Evolutionary conservation across 768 basidiomycete species (phyloP).

Genomic region (Suillus plorans): DNA sequence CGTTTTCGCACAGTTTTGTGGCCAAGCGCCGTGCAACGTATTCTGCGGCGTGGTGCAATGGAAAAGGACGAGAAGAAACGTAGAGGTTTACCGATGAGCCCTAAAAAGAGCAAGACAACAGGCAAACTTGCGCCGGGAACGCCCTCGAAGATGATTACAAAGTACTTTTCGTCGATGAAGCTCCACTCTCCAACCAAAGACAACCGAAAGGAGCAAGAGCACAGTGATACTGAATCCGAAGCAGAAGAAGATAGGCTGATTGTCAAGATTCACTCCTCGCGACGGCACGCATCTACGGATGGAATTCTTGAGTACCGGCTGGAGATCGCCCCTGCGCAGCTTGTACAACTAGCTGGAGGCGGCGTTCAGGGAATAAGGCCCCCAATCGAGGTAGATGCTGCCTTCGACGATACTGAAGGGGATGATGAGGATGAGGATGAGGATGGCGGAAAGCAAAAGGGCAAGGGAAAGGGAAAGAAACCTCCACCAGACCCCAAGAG

Average conservation of each 20-base stretch:
- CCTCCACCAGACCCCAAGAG: conserved; percentile 47
- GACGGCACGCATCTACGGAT: conserved; percentile 73
- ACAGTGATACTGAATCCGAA: conserved; percentile 10
- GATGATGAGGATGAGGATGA: conserved; percentile 45
- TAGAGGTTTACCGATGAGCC: conserved; percentile 35
- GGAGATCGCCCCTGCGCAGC: conserved; percentile 65
- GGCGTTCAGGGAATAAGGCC: conserved; percentile 66
- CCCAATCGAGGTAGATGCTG: conserved; percentile 41
- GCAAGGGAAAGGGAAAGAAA: conserved; percentile 36
- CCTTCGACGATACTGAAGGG: conserved; percentile 51
- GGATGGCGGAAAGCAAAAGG: conserved; percentile 29
- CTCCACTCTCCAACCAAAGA: conserved; percentile 24
- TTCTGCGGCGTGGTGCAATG: conserved; percentile 64
- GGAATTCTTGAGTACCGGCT: conserved; percentile 75
- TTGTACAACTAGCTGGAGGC: conserved; percentile 63
- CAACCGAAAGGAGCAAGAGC: background rate
- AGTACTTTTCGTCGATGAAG: conserved; percentile 51
- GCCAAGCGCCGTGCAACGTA: conserved; percentile 69
- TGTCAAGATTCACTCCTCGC: conserved; percentile 55
- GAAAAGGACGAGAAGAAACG: conserved; percentile 38
- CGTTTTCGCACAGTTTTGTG: conserved; percentile 84
- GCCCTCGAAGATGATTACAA: conserved; percentile 49
- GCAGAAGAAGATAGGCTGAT: conserved; percentile 10
- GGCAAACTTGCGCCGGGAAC: conserved; percentile 38
- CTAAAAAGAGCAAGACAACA: conserved; percentile 34